Evolutionary conservation across 2,329 filamentous ascomycete genomes (phyloP), one percentile per base, ranked within the genome.

Genomic region (Aphanoascus verrucosus): DNA sequence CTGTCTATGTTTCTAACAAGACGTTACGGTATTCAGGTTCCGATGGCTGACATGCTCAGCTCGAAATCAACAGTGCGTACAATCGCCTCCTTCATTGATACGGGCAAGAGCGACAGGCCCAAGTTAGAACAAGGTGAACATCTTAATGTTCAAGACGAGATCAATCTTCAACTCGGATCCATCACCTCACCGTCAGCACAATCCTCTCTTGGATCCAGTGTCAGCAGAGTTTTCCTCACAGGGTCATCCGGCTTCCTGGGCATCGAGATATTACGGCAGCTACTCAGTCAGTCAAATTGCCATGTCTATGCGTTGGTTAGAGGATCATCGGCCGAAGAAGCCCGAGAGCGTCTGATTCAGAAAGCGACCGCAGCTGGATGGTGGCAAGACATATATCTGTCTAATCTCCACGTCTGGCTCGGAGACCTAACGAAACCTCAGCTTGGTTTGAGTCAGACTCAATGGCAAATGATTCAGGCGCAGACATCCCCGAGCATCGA

Each of bases 171-270:
- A 7, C 23, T 28, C 7, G 23, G 23, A 28, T 28, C 7, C 7
- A 28, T 28, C 7, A 28, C 23, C 23, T 28, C 23, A 28, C 3
- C 23, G 3, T 7, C 7, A 28, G 23, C 3, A 28, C 23, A 28
- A 28, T 3, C 3, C 38, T 41, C 17, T 15, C n/a, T 19, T 3
- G 38, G 38, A 19, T 5, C 38, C 38, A 41, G 5, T 9, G 38
- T 28, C 23, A 28, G 23, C 23, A 28, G 7, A 28, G 54, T 56
- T n/a, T 17, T 48, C 12, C 38, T 67, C 1, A 67, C 64, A 6
- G 65, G 65, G 2, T 58, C 60, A 9, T 64, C 63, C 1, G 58
- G 64, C 0, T 74, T 72, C 49, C 60, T 78, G 1, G 73, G 67
- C 5, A 48, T 57, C 2, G 54, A 67, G 8, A 51, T 78, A 19